A percentile compares a stretch with the other conserved stretches of the same genome.
Conservation (phyloP, 495 filamentous ascomycete species). For the Aspergillus sparsus region DNA sequence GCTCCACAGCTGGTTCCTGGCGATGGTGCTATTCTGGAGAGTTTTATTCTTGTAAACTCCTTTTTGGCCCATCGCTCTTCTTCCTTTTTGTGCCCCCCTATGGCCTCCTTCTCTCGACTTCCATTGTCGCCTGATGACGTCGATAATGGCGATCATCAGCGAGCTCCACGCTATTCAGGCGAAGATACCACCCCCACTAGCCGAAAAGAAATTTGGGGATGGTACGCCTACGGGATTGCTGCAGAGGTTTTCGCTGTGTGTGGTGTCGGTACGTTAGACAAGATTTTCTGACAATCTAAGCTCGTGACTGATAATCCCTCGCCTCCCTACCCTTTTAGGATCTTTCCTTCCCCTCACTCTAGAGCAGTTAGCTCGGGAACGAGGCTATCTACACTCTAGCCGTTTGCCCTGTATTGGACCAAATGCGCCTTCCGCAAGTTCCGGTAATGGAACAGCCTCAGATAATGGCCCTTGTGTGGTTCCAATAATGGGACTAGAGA, state of each 20-base stretch:
- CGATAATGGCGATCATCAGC: conserved; percentile 26
- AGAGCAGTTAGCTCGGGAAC: conserved; percentile 82
- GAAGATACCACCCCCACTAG: conserved; percentile 84
- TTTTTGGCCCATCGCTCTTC: background rate
- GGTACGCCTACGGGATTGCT: conserved; percentile 89
- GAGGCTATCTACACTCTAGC: conserved; percentile 67
- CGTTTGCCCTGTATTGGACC: conserved; percentile 43
- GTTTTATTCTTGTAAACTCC: conserved; percentile 8
- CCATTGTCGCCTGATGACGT: conserved; percentile 27
- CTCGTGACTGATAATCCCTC: background rate
- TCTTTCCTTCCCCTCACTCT: conserved; percentile 89
- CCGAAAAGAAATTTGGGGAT: conserved; percentile 76
- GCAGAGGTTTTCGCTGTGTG: conserved; percentile 92
- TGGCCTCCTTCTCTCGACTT: conserved; percentile 23
- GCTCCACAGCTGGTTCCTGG: conserved; percentile 17
- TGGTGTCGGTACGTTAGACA: conserved; percentile 53
- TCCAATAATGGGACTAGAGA: conserved; percentile 42
- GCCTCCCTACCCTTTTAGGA: conserved; percentile 47
- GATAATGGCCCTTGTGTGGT: conserved; percentile 48
- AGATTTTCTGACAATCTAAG: background rate
- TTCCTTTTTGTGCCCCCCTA: conserved; percentile 14
- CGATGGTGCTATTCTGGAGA: conserved; percentile 9
- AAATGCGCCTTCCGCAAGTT: conserved; percentile 17
- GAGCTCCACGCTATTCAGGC: conserved; percentile 60
- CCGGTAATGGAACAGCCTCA: conserved; percentile 42